phyloP scores from a whole-genome alignment of 2,329 filamentous ascomycete species.

The Alternaria metachromatica region DNA sequence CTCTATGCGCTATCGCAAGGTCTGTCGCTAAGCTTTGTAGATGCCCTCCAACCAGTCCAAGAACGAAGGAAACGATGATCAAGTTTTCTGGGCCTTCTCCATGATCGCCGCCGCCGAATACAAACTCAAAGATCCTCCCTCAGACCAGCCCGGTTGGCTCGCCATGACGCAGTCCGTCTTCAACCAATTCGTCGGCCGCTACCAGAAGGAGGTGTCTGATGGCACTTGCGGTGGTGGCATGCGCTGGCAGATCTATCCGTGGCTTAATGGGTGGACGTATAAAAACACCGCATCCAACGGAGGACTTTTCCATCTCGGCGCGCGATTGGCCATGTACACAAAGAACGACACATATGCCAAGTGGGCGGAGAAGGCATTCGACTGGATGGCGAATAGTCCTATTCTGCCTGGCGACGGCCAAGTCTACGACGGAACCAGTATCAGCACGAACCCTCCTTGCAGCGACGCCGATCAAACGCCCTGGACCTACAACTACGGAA shows the following conservation, averaged over 20 bases:
- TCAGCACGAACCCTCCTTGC: slow-evolving; percentile 29
- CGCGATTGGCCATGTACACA: slow-evolving; percentile 47
- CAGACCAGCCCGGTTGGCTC: slow-evolving; percentile 52
- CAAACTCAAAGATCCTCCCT: slow-evolving; percentile 52
- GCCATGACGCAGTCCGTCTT: slow-evolving; percentile 52
- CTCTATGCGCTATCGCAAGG: no score
- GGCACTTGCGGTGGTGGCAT: slow-evolving; percentile 44
- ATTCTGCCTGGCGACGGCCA: slow-evolving; percentile 33
- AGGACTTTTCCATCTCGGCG: slow-evolving; percentile 48
- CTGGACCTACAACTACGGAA: slow-evolving; percentile 50
- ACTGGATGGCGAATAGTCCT: slow-evolving; percentile 42
- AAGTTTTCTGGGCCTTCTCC: slow-evolving; percentile 64
- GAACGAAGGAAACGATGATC: slow-evolving; percentile 62
- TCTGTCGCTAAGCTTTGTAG: slow-evolving; percentile 16
- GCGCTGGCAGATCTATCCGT: slow-evolving; percentile 47
- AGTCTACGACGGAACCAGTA: slow-evolving; percentile 39
- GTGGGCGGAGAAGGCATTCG: slow-evolving; percentile 45
- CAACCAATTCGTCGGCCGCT: slow-evolving; percentile 47
- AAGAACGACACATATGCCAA: slow-evolving; percentile 45
- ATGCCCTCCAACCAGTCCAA: slow-evolving; percentile 47
- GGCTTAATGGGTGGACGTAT: slow-evolving; percentile 46
- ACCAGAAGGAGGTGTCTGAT: slow-evolving; percentile 32
- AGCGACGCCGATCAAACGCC: slow-evolving; percentile 36
- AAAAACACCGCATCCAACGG: slow-evolving; percentile 50
- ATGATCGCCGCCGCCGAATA: slow-evolving; percentile 64